Evolutionary conservation across 2,329 filamentous ascomycete genomes (phyloP).

Genomic region (Fusarium setosum): DNA sequence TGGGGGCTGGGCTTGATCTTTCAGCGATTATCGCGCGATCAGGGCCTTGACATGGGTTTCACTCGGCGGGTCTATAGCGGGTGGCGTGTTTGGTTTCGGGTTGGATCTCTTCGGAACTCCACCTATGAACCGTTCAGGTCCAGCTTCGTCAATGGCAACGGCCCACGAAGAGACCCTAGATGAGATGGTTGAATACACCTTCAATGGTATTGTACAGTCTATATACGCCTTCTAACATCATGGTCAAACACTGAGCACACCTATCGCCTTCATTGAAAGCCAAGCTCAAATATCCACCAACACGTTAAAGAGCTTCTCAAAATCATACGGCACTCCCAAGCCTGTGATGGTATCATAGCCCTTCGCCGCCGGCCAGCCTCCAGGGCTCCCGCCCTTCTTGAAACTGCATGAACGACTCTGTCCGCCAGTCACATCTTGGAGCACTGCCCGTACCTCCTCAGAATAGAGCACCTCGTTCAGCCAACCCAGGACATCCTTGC

Average conservation of each 20-base stretch:
- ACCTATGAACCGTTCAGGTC: neutral
- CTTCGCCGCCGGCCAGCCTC: constrained; percentile 56
- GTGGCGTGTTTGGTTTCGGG: constrained; percentile 2
- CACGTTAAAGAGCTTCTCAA: constrained; percentile 50
- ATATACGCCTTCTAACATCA: neutral
- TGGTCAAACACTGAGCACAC: too few relatives aligned
- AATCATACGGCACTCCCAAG: constrained; percentile 58
- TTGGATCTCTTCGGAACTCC: neutral
- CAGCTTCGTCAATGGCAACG: neutral
- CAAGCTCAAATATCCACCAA: constrained; percentile 39
- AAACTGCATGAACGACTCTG: constrained; percentile 55
- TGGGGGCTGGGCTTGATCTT: neutral
- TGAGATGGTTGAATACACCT: neutral
- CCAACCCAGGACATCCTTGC: constrained; percentile 64
- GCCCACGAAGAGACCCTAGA: neutral
- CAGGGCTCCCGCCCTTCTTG: constrained; percentile 44
- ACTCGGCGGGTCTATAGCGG: too few relatives aligned
- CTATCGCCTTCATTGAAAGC: neutral
- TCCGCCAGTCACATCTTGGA: constrained; percentile 57
- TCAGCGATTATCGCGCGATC: constrained; percentile 17
- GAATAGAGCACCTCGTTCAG: constrained; percentile 63
- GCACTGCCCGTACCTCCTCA: constrained; percentile 46
- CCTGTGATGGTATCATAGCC: constrained; percentile 65
- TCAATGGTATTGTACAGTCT: neutral
- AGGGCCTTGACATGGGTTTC: neutral